Percentiles rank a stretch among this genome's conserved stretches.
These are phyloP conservation scores for Bifiguratus adelaidae DNA, from an alignment of 192 early-diverging fungal species.

Conservation along the genomic window DNA sequence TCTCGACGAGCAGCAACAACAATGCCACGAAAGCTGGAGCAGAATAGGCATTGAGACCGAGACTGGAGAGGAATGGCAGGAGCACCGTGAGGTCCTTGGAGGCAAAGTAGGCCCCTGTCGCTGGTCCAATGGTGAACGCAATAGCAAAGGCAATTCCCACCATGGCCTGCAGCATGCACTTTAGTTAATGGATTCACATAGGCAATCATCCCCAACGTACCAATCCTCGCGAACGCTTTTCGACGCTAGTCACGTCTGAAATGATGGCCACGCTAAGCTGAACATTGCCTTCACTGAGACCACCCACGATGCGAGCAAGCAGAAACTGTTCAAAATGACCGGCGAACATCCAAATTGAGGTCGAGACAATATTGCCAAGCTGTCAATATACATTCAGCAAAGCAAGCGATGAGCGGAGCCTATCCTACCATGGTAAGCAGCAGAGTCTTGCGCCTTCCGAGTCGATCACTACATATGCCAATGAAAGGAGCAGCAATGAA, in stretches of 20 bases:
- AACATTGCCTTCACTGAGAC: constrained; percentile 95
- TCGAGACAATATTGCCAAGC: constrained; percentile 84
- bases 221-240: constrained; percentile 69
- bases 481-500: constrained; percentile 80
- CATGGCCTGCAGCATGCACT: constrained; percentile 47
- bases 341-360: constrained; percentile 85
- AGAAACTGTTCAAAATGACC: constrained; percentile 78
- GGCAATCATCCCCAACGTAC: constrained; percentile 20
- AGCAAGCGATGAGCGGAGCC: neutral
- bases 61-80: constrained; percentile 28
- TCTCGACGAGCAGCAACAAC: constrained; percentile 71
- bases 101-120: constrained; percentile 74
- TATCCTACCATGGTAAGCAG: constrained; percentile 71
- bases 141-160: constrained; percentile 96
- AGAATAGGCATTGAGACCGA: constrained; percentile 65
- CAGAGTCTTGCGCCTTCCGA: constrained; percentile 72
- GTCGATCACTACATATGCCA: constrained; percentile 65
- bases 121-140: constrained; percentile 92
- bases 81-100: constrained; percentile 31
- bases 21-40: constrained; percentile 82
- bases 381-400: constrained; percentile 8
- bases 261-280: constrained; percentile 95
- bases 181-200: neutral
- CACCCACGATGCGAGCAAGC: constrained; percentile 76
- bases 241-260: constrained; percentile 77